Evolutionary conservation across 352 stramenopile genomes (phyloP), one percentile per base, ranked within the genome.

Genomic region (Pythium sp.): DNA sequence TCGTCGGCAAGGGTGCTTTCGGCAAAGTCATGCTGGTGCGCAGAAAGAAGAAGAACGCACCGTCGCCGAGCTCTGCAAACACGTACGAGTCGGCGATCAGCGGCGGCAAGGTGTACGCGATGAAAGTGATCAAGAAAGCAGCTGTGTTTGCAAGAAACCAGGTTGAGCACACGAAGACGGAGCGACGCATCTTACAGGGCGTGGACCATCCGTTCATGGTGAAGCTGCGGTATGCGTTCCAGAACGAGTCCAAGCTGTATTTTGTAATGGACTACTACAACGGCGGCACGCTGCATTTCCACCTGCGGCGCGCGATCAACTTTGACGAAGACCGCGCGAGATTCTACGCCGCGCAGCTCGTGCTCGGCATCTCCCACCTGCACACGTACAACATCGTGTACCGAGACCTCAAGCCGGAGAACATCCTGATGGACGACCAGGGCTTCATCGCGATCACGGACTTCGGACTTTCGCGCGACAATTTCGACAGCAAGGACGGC

Each of bases 1-100:
- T 99, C 3, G 97, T 99, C 15, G 98, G 98, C 5, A 97, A 98
- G 72, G 98, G 97, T 32, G 94, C 94, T 1, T 99, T 99, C 73
- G 96, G 96, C 22, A 98, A 98, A 69, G 97, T 99, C 14, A 93
- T 97, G 81, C 68, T 96, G 32, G 90, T 96, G 7, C 75, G 83
- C 22, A 57, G 63, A 26, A 81, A 91, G 56, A 93, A 91, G 54
- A 53, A 47, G 54, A 72, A 70, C 49, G 38, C 28, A 2, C 46
- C 47, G 2, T 59, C 57, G 26, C 24, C 65, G 4, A 58, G 51
- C 11, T 22, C 41, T 14, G 41, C 43, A 9, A 49, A 36, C 5
- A 54, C 65, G 26, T 65, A 59, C 34, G 65, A 65, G 28, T 57
- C 55, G 41, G 55, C 22, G 46, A 46, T 58, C 46, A 69, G 64